Evolutionary conservation across 2,329 filamentous ascomycete species (phyloP).

Genomic region (Pseudocercospora ulei): DNA sequence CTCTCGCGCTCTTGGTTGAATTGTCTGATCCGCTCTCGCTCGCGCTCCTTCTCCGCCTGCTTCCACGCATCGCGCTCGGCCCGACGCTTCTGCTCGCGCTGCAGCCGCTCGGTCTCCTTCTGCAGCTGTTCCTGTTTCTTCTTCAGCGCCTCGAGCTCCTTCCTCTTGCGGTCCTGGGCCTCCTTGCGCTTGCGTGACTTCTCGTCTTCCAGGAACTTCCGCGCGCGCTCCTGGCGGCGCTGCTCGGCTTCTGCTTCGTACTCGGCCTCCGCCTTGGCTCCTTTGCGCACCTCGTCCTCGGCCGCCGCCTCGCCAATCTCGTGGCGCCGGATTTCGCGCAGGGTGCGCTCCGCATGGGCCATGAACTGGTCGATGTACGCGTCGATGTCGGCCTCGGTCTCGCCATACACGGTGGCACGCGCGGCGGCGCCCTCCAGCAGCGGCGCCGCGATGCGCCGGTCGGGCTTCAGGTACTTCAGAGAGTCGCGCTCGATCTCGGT

Average conservation of each 20-base stretch:
- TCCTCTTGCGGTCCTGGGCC: slow-evolving; percentile 52
- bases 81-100: slow-evolving; percentile 43
- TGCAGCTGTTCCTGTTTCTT: slow-evolving; percentile 42
- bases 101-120: slow-evolving; percentile 37
- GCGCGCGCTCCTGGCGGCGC: slow-evolving; percentile 52
- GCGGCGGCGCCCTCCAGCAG: slow-evolving; percentile 71
- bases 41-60: slow-evolving; percentile 42
- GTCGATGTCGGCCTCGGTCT: slow-evolving; percentile 58
- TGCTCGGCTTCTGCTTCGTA: slow-evolving; percentile 59
- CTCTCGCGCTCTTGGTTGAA: slow-evolving; percentile 44
- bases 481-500: slow-evolving; percentile 68
- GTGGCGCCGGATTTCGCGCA: slow-evolving; percentile 56
- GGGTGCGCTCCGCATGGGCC: slow-evolving; percentile 56
- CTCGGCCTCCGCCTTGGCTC: slow-evolving; percentile 62
- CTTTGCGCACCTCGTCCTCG: slow-evolving; percentile 53
- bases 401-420: slow-evolving; percentile 64
- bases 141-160: slow-evolving; percentile 43
- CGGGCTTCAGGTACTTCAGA: slow-evolving; percentile 56
- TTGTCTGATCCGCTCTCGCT: slow-evolving; percentile 46
- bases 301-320: slow-evolving; percentile 63
- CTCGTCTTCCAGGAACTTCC: slow-evolving; percentile 51
- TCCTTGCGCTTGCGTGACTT: slow-evolving; percentile 51
- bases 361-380: slow-evolving; percentile 56
- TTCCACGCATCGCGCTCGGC: slow-evolving; percentile 44
- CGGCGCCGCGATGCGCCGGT: slow-evolving; percentile 62